Conservation (phyloP, 2,329 filamentous ascomycete genomes). For the Tolypocladium pustulatum region DNA sequence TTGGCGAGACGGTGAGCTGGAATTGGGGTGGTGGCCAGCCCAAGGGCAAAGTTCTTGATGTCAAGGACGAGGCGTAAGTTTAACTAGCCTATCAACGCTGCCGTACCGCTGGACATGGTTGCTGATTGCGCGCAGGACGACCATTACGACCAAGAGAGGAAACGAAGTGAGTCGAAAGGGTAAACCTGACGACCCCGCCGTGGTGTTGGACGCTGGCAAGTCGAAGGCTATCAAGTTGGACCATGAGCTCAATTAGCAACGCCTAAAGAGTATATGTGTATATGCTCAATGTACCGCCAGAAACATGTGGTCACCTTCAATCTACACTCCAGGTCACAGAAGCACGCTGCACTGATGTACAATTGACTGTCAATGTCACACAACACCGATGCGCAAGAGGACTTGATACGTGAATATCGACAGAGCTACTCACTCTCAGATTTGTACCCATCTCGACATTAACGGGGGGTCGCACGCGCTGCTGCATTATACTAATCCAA, state of each 20-base stretch:
- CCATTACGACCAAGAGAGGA: conserved; percentile 29
- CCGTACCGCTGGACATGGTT: too few relatives aligned
- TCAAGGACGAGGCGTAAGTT: conserved; percentile 29
- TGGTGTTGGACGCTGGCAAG: conserved; percentile 30
- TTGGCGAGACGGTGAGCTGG: conserved; percentile 34
- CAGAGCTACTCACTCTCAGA: not conserved
- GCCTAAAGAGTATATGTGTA: not conserved
- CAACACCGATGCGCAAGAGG: not conserved
- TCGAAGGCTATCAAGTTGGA: conserved; percentile 29
- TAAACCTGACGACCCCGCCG: conserved; percentile 28
- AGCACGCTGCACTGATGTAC: too few relatives aligned
- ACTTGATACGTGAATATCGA: not conserved
- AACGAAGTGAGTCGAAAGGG: conserved; percentile 30
- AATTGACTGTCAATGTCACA: too few relatives aligned
- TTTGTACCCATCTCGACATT: not conserved
- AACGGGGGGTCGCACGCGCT: too few relatives aligned
- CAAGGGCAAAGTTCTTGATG: conserved; percentile 31
- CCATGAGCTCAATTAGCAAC: conserved; percentile 26
- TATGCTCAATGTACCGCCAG: not conserved
- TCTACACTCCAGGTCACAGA: not conserved
- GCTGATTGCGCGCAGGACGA: conserved; percentile 14
- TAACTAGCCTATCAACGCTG: not conserved
- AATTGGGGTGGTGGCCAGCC: conserved; percentile 33
- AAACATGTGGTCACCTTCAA: not conserved
- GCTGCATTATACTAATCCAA: not conserved